A percentile compares a stretch with the other conserved stretches of the same genome.
phyloP scores from a whole-genome alignment of 345 rosid species.

The Populus tremula region DNA sequence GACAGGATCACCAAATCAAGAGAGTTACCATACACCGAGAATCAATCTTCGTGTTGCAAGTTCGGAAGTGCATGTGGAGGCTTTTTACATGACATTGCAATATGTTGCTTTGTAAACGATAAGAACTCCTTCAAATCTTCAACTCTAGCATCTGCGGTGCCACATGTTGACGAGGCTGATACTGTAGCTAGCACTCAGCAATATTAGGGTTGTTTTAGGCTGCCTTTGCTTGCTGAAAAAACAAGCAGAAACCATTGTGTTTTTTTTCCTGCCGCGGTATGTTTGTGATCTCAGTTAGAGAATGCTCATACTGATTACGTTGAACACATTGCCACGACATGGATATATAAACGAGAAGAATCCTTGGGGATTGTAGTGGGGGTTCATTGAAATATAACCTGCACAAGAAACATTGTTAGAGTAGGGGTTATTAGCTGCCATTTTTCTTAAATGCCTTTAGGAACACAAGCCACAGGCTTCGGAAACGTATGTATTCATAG shows the following conservation, averaged over 20 bases:
- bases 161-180: background rate
- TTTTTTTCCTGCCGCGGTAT: background rate
- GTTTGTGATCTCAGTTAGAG: background rate
- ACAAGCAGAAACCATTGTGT: background rate
- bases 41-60: background rate
- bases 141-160: background rate
- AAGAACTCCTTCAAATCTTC: background rate
- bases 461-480: background rate
- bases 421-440: background rate
- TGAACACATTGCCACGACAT: background rate
- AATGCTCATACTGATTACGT: background rate
- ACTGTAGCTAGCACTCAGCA: background rate
- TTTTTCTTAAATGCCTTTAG: background rate
- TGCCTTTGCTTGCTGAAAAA: background rate
- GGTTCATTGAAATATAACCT: background rate
- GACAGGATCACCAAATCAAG: too few species aligned
- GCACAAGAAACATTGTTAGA: background rate
- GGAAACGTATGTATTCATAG: too few species aligned
- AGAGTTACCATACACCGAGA: too few species aligned
- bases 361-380: background rate
- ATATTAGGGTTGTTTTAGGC: background rate
- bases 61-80: background rate
- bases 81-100: background rate
- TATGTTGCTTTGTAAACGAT: background rate
- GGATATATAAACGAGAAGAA: background rate